Conservation (phyloP, 1,284 basidiomycete species). For the Anthracocystis panici-leucophaei region DNA sequence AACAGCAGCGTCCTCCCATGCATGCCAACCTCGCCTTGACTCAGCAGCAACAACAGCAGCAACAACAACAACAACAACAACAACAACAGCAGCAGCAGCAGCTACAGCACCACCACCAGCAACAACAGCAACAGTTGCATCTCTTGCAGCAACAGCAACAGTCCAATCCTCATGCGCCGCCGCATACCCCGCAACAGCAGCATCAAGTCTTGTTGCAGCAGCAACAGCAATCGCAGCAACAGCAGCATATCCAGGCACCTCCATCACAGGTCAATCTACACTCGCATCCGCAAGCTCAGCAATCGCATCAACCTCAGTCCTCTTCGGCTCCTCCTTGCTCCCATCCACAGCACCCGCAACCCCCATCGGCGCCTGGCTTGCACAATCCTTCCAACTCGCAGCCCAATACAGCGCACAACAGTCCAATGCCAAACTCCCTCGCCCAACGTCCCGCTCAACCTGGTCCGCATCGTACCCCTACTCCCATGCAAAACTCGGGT, state of each 20-base stretch:
- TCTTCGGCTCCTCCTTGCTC: constrained; percentile 9
- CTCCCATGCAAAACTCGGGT: constrained; percentile 37
- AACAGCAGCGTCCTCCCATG: constrained; percentile 34
- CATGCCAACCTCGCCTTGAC: constrained; percentile 26
- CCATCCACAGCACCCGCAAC: constrained; percentile 22
- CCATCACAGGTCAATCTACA: constrained; percentile 33
- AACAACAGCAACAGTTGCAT: constrained; percentile 22
- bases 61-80: constrained; percentile 18
- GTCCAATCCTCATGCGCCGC: constrained; percentile 17
- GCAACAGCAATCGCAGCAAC: constrained; percentile 16
- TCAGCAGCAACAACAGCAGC: constrained; percentile 38
- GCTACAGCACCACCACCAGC: constrained; percentile 28
- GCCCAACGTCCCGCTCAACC: constrained; percentile 29
- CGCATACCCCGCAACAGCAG: constrained; percentile 23
- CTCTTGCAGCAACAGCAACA: constrained; percentile 24
- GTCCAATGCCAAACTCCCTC: constrained; percentile 26
- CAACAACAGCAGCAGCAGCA: constrained; percentile 25
- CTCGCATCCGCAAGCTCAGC: constrained; percentile 36
- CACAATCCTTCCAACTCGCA: constrained; percentile 29
- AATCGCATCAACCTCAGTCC: constrained; percentile 15
- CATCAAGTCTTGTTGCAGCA: constrained; percentile 18
- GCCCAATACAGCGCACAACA: constrained; percentile 35
- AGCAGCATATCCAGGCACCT: constrained; percentile 16
- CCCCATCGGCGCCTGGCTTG: constrained; percentile 6
- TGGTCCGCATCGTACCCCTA: constrained; percentile 35